Conservation (phyloP, 129 eudicot genomes). For the Flaveria ramosissima region DNA sequence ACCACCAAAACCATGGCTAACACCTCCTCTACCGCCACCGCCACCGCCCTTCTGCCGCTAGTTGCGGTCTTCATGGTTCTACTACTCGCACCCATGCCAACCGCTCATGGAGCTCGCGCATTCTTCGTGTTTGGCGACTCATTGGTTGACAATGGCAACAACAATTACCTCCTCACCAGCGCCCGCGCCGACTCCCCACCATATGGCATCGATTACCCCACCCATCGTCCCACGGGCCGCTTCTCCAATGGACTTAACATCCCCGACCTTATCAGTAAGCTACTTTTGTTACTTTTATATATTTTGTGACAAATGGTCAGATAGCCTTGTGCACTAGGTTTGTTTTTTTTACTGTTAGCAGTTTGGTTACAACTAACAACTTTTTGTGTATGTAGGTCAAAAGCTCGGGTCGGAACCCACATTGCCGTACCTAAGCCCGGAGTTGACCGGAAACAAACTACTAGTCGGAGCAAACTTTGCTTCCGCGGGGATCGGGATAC, state of each 20-base stretch:
- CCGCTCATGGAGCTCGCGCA: conserved; percentile 53
- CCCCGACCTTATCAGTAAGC: conserved; percentile 72
- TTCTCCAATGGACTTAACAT: conserved; percentile 74
- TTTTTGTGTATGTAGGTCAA: conserved; percentile 39
- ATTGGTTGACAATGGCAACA: conserved; percentile 78
- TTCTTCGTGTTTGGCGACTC: conserved; percentile 88
- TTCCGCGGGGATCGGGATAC: conserved; percentile 79
- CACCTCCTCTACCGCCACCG: not conserved
- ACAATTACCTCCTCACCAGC: conserved; percentile 62
- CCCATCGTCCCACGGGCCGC: conserved; percentile 71
- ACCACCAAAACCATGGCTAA: conserved; percentile 30
- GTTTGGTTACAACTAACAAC: not conserved
- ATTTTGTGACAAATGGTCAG: not conserved
- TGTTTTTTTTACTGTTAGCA: not conserved
- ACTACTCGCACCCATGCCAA: conserved; percentile 17
- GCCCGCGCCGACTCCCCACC: conserved; percentile 84
- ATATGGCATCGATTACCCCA: conserved; percentile 67
- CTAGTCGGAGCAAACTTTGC: conserved; percentile 76
- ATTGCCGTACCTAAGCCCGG: conserved; percentile 64
- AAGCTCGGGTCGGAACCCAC: conserved; percentile 59
- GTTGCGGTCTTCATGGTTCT: conserved; percentile 13
- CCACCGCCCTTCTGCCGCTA: conserved; percentile 1
- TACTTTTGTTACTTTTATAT: not conserved
- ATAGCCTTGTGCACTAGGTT: too few relatives aligned
- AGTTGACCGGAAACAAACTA: conserved; percentile 53